Conservation (phyloP, 805 yeast genomes). For the Kodamaea kaohsiungensis region DNA sequence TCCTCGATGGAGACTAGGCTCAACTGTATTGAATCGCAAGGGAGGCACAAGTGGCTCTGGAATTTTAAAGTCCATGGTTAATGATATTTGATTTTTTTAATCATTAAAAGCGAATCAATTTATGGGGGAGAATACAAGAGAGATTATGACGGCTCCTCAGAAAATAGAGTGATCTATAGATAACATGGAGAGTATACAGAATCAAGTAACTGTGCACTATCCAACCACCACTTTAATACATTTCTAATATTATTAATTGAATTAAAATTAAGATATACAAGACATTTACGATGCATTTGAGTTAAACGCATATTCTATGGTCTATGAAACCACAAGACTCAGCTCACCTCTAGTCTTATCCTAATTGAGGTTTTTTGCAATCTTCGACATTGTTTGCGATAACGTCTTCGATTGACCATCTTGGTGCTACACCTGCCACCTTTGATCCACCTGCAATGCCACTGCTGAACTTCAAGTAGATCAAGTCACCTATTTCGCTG, state of each 20-base stretch:
- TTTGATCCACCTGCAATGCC: slow-evolving; percentile 75
- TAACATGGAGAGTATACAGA: too few species aligned
- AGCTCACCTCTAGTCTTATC: slow-evolving; percentile 7
- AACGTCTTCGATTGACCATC: slow-evolving; percentile 80
- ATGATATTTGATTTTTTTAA: not conserved
- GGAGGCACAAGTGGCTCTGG: slow-evolving; percentile 61
- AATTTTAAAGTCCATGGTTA: slow-evolving; percentile 12
- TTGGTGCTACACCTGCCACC: slow-evolving; percentile 55
- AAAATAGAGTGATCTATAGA: too few species aligned
- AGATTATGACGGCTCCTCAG: too few species aligned
- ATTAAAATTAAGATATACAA: not conserved
- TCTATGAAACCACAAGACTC: not conserved
- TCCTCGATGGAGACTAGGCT: slow-evolving; percentile 74
- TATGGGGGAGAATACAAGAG: too few species aligned
- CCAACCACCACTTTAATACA: too few species aligned
- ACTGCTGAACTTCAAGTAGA: slow-evolving; percentile 74
- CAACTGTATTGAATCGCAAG: slow-evolving; percentile 69
- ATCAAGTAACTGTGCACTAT: too few species aligned
- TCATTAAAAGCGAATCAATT: too few species aligned
- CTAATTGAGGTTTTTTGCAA: slow-evolving; percentile 37
- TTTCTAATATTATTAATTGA: not conserved
- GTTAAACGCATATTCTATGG: not conserved
- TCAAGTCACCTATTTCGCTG: slow-evolving; percentile 74
- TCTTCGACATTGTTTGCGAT: slow-evolving; percentile 72
- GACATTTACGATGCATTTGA: not conserved